Evolutionary conservation across 176 grass and related monocot species (phyloP).

Genomic region (Bonia amplexicaulis): DNA sequence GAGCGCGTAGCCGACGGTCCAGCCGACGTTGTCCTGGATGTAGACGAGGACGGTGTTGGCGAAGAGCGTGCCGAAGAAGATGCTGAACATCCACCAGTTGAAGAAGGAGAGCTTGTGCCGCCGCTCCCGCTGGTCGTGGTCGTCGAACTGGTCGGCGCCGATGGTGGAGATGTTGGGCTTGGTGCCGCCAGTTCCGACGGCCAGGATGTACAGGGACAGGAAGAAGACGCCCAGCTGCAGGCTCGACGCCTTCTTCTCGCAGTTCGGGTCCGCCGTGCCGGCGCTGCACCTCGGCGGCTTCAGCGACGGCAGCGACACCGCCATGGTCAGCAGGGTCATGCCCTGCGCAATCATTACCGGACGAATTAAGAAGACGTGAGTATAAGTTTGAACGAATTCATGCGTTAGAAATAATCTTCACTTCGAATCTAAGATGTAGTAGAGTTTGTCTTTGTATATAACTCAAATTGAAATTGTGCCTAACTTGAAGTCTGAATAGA

Average conservation of each 20-base stretch:
- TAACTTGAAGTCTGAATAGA: no score
- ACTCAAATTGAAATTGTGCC: no score
- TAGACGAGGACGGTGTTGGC: constrained; percentile 77
- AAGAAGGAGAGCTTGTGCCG: constrained; percentile 91
- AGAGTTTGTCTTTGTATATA: no score
- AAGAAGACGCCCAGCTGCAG: constrained; percentile 81
- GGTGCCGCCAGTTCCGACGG: constrained; percentile 79
- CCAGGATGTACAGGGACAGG: constrained; percentile 67
- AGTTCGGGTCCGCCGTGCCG: constrained; percentile 41
- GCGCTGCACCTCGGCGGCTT: constrained; percentile 57
- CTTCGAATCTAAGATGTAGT: no score
- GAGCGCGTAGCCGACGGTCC: constrained; percentile 78
- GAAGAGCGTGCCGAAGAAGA: constrained; percentile 93
- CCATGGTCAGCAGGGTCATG: constrained; percentile 56
- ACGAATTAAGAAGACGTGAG: neutral
- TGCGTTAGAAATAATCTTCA: no score
- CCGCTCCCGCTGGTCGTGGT: constrained; percentile 56
- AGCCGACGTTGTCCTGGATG: constrained; percentile 83
- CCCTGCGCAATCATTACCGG: constrained; percentile 33
- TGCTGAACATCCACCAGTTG: constrained; percentile 99
- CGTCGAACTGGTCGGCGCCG: constrained; percentile 90
- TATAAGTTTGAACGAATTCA: neutral
- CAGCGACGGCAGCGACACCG: constrained; percentile 72
- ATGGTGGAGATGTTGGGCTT: constrained; percentile 99
- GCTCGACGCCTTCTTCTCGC: constrained; percentile 39